Evolutionary conservation across 352 stramenopile genomes (phyloP).

Genomic region (Phytophthora tentaculata): DNA sequence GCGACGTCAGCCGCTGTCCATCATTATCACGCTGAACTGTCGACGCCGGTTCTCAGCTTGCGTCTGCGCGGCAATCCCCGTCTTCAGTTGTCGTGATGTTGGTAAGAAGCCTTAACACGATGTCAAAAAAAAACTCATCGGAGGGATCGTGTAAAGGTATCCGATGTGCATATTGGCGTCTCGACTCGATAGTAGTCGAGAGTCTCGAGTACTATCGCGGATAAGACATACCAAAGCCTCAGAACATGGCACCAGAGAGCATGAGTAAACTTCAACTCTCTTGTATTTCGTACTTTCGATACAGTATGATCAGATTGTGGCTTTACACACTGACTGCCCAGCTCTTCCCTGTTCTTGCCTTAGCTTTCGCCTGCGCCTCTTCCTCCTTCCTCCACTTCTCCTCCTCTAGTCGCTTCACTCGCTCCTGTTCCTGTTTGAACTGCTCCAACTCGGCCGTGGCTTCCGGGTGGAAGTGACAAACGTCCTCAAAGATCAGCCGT

Average conservation of each 20-base stretch:
- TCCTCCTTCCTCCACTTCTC: conserved; percentile 34
- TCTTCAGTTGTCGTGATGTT: background rate
- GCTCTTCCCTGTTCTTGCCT: conserved; percentile 19
- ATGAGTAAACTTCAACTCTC: background rate
- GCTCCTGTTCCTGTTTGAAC: conserved; percentile 58
- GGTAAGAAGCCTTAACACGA: background rate
- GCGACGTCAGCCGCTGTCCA: background rate
- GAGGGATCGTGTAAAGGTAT: no score
- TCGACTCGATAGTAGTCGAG: no score
- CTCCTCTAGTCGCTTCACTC: conserved; percentile 38
- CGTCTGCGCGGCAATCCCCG: background rate
- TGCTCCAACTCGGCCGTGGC: conserved; percentile 62
- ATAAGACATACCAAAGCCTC: background rate
- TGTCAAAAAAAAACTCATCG: no score
- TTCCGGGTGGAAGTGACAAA: conserved; percentile 87
- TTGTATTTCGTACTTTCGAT: conserved; percentile 21
- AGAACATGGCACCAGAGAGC: background rate
- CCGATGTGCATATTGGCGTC: background rate
- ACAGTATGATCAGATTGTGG: conserved; percentile 16
- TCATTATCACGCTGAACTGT: background rate
- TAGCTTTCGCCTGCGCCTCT: conserved; percentile 16
- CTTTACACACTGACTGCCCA: conserved; percentile 35
- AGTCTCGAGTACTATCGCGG: background rate
- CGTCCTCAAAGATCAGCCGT: conserved; percentile 84
- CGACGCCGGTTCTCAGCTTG: background rate